phyloP scores from a whole-genome alignment of 345 rosid species.

The Eucalyptus lansdowneana region DNA sequence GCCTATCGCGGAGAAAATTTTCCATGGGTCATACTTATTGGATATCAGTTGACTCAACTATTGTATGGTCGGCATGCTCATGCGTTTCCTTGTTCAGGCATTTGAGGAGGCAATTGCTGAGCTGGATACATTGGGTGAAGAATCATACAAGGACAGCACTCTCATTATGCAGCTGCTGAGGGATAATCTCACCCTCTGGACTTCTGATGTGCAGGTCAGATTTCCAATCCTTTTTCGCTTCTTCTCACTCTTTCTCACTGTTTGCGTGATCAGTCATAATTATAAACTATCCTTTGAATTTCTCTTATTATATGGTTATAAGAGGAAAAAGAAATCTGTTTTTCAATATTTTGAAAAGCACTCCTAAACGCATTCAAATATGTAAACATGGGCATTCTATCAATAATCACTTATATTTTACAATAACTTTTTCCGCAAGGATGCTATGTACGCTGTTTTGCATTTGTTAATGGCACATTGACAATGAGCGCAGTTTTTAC shows the following conservation, averaged over 20 bases:
- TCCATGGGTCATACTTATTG: not conserved
- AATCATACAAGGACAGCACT: conserved; percentile 99
- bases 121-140: conserved; percentile 85
- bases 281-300: not conserved
- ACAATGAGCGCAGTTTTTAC: not conserved
- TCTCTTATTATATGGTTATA: not conserved
- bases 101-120: conserved; percentile 97
- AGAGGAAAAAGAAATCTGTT: not conserved
- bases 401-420: not conserved
- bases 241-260: not conserved
- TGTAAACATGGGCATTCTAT: not conserved
- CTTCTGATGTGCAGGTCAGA: conserved; percentile 86
- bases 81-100: conserved; percentile 25
- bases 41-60: not conserved
- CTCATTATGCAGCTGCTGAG: conserved; percentile 92
- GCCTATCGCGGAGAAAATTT: not conserved
- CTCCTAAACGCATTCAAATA: not conserved
- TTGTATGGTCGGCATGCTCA: not conserved
- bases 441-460: not conserved
- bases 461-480: not conserved
- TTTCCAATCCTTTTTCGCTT: not conserved
- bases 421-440: not conserved
- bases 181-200: conserved; percentile 97
- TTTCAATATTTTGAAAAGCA: not conserved
- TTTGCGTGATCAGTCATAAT: not conserved